phyloP scores from a whole-genome alignment of 495 filamentous ascomycete species.

The Viridothelium virens region DNA sequence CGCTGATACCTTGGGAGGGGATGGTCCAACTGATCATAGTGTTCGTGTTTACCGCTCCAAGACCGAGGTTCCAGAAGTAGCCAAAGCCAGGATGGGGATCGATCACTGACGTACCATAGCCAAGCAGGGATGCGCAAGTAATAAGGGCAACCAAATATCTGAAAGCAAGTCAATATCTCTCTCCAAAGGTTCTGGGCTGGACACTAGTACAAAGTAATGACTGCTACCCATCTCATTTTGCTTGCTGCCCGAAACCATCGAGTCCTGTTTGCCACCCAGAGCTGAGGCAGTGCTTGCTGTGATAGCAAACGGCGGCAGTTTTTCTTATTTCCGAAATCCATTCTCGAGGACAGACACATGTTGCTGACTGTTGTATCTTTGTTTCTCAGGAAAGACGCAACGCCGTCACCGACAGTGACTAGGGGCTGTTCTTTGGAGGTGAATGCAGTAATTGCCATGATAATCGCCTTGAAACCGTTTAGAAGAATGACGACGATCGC shows the following conservation, averaged over 20 bases:
- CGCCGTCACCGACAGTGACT: conserved; percentile 47
- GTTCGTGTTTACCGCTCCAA: not conserved
- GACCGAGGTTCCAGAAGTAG: conserved; percentile 1
- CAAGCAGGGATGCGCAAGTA: not conserved
- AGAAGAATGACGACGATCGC: conserved; percentile 38
- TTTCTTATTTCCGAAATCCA: not conserved
- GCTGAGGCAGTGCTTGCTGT: not conserved
- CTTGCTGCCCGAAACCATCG: conserved; percentile 5
- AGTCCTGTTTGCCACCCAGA: not conserved
- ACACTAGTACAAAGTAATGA: not conserved
- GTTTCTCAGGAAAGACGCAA: conserved; percentile 41
- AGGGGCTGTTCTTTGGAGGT: conserved; percentile 32
- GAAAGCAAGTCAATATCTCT: not conserved
- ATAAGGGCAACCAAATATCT: conserved; percentile 2
- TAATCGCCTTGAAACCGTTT: conserved; percentile 36
- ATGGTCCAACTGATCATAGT: not conserved
- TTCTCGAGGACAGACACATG: not conserved
- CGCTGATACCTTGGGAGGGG: not conserved
- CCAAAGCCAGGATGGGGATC: not conserved
- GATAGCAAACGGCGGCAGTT: not conserved
- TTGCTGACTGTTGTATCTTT: conserved; percentile 9
- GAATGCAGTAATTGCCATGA: conserved; percentile 34
- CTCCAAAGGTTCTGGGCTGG: not conserved
- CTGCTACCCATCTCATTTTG: not conserved
- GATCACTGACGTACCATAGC: not conserved